A percentile compares a stretch with the other conserved stretches of the same genome.
Conservation (phyloP, 768 basidiomycete genomes). For the Russula earlei region DNA sequence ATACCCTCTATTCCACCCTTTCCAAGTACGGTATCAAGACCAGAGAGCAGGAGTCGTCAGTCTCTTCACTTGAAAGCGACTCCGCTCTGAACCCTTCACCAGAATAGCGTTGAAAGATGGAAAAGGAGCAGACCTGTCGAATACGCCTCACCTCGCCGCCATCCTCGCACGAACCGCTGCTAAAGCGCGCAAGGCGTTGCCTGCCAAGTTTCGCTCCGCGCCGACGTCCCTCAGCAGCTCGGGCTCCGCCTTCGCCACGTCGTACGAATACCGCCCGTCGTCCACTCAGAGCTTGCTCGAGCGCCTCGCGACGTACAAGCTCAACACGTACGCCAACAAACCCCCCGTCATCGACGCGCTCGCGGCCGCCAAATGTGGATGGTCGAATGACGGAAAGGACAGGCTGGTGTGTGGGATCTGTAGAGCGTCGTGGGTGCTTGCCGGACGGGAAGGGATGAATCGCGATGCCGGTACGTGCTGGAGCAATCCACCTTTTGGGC, state of each 20-base stretch:
- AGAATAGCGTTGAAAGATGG: slow-evolving; percentile 20
- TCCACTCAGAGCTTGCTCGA: slow-evolving; percentile 64
- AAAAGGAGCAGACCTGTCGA: slow-evolving; percentile 33
- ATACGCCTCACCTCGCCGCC: slow-evolving; percentile 59
- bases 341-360: slow-evolving; percentile 66
- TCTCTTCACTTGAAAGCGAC: not conserved
- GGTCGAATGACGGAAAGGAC: slow-evolving; percentile 78
- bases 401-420: slow-evolving; percentile 67
- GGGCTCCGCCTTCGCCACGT: slow-evolving; percentile 25
- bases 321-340: slow-evolving; percentile 74
- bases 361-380: slow-evolving; percentile 73
- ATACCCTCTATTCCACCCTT: slow-evolving; percentile 66
- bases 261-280: slow-evolving; percentile 68
- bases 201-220: slow-evolving; percentile 36
- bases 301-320: slow-evolving; percentile 68
- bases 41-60: slow-evolving; percentile 35
- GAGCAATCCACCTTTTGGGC: slow-evolving; percentile 15
- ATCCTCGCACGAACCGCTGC: slow-evolving; percentile 60
- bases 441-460: slow-evolving; percentile 57
- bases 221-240: slow-evolving; percentile 23
- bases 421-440: slow-evolving; percentile 63
- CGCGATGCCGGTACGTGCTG: slow-evolving; percentile 65
- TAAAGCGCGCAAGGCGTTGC: slow-evolving; percentile 41
- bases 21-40: slow-evolving; percentile 66
- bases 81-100: slow-evolving; percentile 6